These are phyloP conservation scores for Globisporangium paddicum DNA, from an alignment of 352 stramenopile species.

Conservation along the genomic window DNA sequence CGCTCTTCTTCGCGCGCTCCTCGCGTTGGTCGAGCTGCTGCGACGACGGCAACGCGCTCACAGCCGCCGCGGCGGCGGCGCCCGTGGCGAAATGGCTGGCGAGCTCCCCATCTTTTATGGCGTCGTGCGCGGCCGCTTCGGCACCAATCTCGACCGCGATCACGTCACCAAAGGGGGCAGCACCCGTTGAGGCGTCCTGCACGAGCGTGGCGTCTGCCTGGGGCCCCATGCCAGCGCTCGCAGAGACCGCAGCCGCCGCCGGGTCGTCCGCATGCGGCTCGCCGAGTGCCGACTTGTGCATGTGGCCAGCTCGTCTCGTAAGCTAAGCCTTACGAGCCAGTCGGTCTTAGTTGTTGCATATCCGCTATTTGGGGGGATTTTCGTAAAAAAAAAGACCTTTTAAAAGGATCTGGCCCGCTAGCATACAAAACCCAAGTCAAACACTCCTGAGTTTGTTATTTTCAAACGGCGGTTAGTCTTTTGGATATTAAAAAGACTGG, in stretches of 20 bases:
- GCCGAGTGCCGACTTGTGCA: neutral
- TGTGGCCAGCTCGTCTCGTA: neutral
- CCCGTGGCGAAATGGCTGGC: neutral
- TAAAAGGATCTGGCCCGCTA: no score
- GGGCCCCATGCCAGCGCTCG: neutral
- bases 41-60: neutral
- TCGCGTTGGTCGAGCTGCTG: constrained; percentile 1
- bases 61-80: neutral
- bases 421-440: no score
- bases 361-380: no score
- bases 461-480: no score
- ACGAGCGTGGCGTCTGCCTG: neutral
- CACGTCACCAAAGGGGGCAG: neutral
- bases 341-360: no score
- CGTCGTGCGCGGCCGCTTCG: neutral
- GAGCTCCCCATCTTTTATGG: neutral
- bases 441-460: no score
- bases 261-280: neutral
- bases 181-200: neutral
- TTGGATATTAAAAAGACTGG: no score
- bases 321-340: no score
- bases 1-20: constrained; percentile 33
- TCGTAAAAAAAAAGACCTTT: no score
- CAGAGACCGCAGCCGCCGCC: neutral
- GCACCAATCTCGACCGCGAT: neutral